A percentile compares a stretch with the other conserved stretches of the same genome.
Evolutionary conservation across 108 stramenopile species (phyloP).

Genomic region (Seminavis robusta): DNA sequence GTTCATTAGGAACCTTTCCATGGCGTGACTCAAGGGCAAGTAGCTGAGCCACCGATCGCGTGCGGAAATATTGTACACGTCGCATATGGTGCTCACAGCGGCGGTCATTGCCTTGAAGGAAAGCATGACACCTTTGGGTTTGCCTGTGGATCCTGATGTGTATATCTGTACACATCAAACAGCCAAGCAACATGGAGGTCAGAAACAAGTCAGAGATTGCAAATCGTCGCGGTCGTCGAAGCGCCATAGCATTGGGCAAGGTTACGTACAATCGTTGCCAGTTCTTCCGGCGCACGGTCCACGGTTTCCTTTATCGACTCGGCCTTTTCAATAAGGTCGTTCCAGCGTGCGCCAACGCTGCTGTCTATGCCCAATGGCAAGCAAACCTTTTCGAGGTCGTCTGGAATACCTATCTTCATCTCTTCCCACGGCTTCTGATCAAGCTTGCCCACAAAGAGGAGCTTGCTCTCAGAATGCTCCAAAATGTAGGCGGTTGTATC

Average conservation of each 20-base stretch:
- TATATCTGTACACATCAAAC: constrained; percentile 35
- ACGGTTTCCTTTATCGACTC: constrained; percentile 26
- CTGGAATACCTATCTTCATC: constrained; percentile 72
- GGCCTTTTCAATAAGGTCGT: constrained; percentile 28
- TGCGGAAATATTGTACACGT: constrained; percentile 29
- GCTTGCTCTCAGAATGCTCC: constrained; percentile 76
- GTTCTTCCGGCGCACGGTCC: constrained; percentile 60
- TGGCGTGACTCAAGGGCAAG: constrained; percentile 72
- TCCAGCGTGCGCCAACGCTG: constrained; percentile 45
- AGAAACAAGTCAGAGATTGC: neutral
- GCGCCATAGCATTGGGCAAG: too few species aligned
- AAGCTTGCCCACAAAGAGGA: constrained; percentile 75
- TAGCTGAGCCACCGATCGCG: constrained; percentile 76
- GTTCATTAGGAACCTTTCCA: constrained; percentile 78
- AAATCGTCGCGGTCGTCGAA: too few species aligned
- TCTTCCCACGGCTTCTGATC: constrained; percentile 68
- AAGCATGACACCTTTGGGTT: constrained; percentile 84
- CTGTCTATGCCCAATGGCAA: constrained; percentile 65
- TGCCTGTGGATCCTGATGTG: constrained; percentile 75
- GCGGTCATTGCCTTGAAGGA: constrained; percentile 54
- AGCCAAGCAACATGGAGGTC: neutral
- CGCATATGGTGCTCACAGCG: constrained; percentile 42
- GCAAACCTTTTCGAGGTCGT: constrained; percentile 38
- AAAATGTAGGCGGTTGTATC: constrained; percentile 65
- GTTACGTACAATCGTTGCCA: constrained; percentile 56